Base-by-base conservation (phyloP, 1,284 basidiomycete species). In the Tylopilus sp. region DNA sequence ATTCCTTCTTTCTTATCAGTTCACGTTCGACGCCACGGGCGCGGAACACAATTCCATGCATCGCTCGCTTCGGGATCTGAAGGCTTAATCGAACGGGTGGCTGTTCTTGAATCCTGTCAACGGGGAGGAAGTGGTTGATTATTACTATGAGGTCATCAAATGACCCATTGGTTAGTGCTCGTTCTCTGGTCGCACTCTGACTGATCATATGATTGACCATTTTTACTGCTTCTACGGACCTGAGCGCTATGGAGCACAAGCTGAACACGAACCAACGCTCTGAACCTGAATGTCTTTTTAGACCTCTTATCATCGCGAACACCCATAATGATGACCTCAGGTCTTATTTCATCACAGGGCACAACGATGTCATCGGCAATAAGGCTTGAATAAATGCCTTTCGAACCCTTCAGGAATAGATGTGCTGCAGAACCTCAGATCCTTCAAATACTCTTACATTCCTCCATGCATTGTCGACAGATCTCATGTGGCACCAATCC, bases 161-260 rank as follows among this genome's bases (percentile, higher is more conserved):
- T 84, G 92, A 63, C 97, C 97, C 1, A 99, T 99, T n/a, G 97
- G 96, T 96, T 71, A 66, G 90, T 83, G 6, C 13, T 10, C 5
- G 29, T 47, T n/a, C 47, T n/a, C n/a, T n/a, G 19, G 47, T 10
- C 44, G 19, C 18, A 13, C 22, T 47, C 47, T n/a, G 47, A n/a
- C 44, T 47, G 39, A 41, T 47, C 7, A 22, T n/a, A 10, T 9
- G 47, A 7, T 32, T 70, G 12, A 67, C 55, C 24, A 61, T 58
- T 33, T 39, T 33, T 32, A 16, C 56, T 44, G n/a, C 55, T n/a
- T 47, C 54, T n/a, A 47, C 9, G 60, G 97, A 99, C 78, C 89
- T 99, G 65, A 85, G 86, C 61, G 98, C 95, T 3, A 98, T 99
- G 91, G 94, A 96, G 76, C 88, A 92, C 78, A 99, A 97, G 79